These are phyloP conservation scores for Hypoxylon sp. DNA, from an alignment of 2,329 filamentous ascomycete genomes.

Conservation along the genomic window DNA sequence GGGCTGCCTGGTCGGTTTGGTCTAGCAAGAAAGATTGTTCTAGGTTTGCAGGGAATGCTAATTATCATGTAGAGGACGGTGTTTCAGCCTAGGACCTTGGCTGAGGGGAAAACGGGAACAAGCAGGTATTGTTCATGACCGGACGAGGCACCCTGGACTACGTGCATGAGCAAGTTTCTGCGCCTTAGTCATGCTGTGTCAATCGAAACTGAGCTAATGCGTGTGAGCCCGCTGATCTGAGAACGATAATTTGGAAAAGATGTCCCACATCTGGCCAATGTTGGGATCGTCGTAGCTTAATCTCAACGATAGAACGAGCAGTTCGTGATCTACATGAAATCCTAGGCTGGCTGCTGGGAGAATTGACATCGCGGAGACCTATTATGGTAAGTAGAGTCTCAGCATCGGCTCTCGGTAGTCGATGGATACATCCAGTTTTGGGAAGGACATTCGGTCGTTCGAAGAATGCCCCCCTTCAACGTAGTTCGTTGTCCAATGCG, in stretches of 20 bases:
- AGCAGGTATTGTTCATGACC: not conserved
- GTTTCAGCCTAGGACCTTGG: no score
- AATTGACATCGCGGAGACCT: not conserved
- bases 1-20: no score
- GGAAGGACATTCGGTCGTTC: not conserved
- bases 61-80: not conserved
- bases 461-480: not conserved
- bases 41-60: not conserved
- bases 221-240: not conserved
- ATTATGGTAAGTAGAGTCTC: not conserved
- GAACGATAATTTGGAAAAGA: conserved; percentile 4
- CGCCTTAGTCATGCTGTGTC: conserved; percentile 1
- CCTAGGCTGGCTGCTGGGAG: not conserved
- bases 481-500: conserved; percentile 1
- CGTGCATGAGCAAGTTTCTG: not conserved
- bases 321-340: not conserved
- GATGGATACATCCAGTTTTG: not conserved
- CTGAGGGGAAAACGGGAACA: conserved; percentile 1
- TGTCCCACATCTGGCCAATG: conserved; percentile 1
- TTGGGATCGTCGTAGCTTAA: not conserved
- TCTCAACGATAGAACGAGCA: not conserved
- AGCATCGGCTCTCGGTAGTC: conserved; percentile 2
- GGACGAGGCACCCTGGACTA: not conserved
- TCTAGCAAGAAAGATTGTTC: no score
- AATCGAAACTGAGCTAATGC: not conserved